A percentile compares a stretch with the other conserved stretches of the same genome.
Evolutionary conservation across 352 stramenopile species (phyloP).

Genomic region (Detonula confervacea): DNA sequence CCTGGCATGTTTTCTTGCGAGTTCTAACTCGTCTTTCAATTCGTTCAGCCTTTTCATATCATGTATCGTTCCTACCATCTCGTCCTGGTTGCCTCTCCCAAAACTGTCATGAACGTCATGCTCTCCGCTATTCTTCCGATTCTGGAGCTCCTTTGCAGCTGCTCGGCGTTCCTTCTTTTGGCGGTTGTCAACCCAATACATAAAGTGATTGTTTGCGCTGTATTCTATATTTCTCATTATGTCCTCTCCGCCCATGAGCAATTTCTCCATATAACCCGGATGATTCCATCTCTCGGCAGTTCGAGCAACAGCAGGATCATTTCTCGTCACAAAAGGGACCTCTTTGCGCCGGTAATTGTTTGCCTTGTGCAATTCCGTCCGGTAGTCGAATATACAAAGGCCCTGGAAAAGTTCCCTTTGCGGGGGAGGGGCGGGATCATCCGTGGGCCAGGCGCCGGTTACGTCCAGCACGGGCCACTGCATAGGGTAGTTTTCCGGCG

Average conservation of each 20-base stretch:
- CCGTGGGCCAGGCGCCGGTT: conserved; percentile 68
- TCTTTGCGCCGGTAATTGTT: conserved; percentile 90
- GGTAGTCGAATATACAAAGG: conserved; percentile 84
- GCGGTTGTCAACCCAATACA: conserved; percentile 89
- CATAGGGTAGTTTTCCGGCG: conserved; percentile 69
- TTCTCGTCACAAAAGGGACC: conserved; percentile 92
- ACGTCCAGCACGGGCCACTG: conserved; percentile 74
- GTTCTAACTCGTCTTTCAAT: conserved; percentile 17
- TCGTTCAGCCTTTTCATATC: conserved; percentile 22
- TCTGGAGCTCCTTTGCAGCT: conserved; percentile 14
- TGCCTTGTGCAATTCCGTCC: conserved; percentile 88
- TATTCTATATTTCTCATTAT: conserved; percentile 66
- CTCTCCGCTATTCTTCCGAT: conserved; percentile 24
- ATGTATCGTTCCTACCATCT: conserved; percentile 28
- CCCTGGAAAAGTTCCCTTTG: conserved; percentile 64
- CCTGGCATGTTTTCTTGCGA: conserved; percentile 17
- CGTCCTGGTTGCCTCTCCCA: conserved; percentile 50
- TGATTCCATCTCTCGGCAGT: conserved; percentile 89
- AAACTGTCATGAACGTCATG: conserved; percentile 38
- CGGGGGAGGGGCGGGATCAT: conserved; percentile 49
- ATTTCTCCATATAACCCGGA: conserved; percentile 82
- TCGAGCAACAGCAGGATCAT: conserved; percentile 88
- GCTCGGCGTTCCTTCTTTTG: conserved; percentile 6
- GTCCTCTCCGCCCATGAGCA: conserved; percentile 67
- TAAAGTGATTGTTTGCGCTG: conserved; percentile 92